Conservation (phyloP, 2,329 filamentous ascomycete genomes). For the Xylaria sp. region DNA sequence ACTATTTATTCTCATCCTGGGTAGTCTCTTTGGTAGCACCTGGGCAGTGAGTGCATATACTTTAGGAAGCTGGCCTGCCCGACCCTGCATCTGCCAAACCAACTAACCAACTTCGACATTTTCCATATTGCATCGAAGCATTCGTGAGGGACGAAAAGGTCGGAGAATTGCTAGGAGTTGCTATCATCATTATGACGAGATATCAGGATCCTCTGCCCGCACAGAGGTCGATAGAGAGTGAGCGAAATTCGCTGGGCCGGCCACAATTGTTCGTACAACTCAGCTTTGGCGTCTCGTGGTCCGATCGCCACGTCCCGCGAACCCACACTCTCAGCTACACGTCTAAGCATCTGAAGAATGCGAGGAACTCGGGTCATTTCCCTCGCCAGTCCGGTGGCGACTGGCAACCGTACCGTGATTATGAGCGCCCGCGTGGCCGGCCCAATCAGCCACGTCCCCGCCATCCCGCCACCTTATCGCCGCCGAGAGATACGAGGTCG, state of each 20-base stretch:
- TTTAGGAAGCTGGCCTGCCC: constrained; percentile 6
- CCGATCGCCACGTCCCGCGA: constrained; percentile 49
- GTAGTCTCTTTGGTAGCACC: too few relatives aligned
- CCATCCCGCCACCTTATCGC: constrained; percentile 13
- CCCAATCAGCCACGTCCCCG: constrained; percentile 9
- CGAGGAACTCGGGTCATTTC: constrained; percentile 48
- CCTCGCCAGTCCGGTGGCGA: constrained; percentile 44
- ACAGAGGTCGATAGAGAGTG: constrained; percentile 34
- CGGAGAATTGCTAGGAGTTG: too few relatives aligned
- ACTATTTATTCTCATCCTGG: not conserved
- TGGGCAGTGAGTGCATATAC: too few relatives aligned
- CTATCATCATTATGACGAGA: constrained; percentile 29
- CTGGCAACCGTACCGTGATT: constrained; percentile 28
- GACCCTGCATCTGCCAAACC: not conserved
- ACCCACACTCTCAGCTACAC: constrained; percentile 54
- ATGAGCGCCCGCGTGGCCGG: constrained; percentile 30
- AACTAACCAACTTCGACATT: not conserved
- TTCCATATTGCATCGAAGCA: not conserved
- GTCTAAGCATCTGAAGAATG: constrained; percentile 50
- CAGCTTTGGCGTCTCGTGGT: constrained; percentile 59
- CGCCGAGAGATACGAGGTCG: constrained; percentile 29
- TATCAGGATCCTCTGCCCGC: constrained; percentile 8
- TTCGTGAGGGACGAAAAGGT: constrained; percentile 28
- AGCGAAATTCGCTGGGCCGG: constrained; percentile 38
- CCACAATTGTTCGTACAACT: constrained; percentile 58